Conservation (phyloP, 352 stramenopile genomes). For the Phytophthora idaei region DNA sequence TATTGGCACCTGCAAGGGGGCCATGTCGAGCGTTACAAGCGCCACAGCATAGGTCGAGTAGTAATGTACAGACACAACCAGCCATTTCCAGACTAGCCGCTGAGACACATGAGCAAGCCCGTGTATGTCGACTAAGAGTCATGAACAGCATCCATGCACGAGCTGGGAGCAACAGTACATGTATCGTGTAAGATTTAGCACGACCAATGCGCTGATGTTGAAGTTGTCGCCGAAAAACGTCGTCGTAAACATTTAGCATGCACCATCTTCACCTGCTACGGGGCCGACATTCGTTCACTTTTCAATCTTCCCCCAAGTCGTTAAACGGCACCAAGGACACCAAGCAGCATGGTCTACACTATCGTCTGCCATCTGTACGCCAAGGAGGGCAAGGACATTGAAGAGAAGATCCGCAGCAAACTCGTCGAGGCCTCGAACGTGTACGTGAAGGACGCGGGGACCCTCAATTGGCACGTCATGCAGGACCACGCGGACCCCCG, state of each 20-base stretch:
- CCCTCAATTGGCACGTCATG: conserved; percentile 33
- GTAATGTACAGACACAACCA: no score
- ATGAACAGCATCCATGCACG: no score
- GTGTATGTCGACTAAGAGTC: no score
- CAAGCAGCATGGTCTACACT: conserved; percentile 33
- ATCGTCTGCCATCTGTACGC: conserved; percentile 31
- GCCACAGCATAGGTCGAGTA: no score
- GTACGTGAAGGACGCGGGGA: conserved; percentile 29
- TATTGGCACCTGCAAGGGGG: no score
- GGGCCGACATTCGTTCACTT: neutral
- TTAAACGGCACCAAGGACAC: no score
- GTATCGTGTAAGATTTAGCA: no score
- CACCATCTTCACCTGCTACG: no score
- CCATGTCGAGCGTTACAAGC: no score
- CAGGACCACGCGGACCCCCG: conserved; percentile 28
- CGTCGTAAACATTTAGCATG: conserved; percentile 22
- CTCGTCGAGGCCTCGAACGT: conserved; percentile 32
- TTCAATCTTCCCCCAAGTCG: neutral
- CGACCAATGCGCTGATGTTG: neutral
- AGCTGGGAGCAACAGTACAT: no score
- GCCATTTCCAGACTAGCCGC: no score
- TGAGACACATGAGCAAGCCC: no score
- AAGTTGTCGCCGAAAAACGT: conserved; percentile 17
- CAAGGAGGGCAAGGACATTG: conserved; percentile 34
- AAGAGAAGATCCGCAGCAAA: conserved; percentile 34